phyloP scores from a whole-genome alignment of 805 yeast genomes.

The Candida sithepensis region DNA sequence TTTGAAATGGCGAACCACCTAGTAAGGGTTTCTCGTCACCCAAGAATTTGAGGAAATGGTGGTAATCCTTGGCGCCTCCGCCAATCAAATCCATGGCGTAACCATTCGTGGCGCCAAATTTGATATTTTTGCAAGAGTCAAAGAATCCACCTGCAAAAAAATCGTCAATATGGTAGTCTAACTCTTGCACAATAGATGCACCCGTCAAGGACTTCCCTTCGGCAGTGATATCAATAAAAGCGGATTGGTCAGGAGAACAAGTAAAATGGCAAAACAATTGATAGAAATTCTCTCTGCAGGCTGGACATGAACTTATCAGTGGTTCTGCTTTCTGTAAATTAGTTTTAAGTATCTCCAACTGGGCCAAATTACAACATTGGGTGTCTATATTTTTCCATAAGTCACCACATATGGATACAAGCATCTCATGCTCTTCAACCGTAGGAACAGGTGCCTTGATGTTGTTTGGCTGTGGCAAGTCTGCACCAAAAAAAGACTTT shows the following conservation, averaged over 20 bases:
- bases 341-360: slow-evolving; percentile 50
- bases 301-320: slow-evolving; percentile 86
- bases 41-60: slow-evolving; percentile 74
- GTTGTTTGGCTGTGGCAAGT: slow-evolving; percentile 72
- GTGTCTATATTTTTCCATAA: slow-evolving; percentile 48
- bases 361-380: slow-evolving; percentile 71
- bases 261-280: slow-evolving; percentile 85
- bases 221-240: slow-evolving; percentile 64
- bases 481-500: slow-evolving; percentile 70
- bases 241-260: slow-evolving; percentile 80
- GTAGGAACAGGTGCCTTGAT: slow-evolving; percentile 46
- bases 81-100: slow-evolving; percentile 96
- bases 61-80: slow-evolving; percentile 85
- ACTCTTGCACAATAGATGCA: slow-evolving; percentile 62
- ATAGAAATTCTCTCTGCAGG: slow-evolving; percentile 81
- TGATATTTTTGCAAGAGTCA: slow-evolving; percentile 84
- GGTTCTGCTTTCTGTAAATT: slow-evolving; percentile 75
- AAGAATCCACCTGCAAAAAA: slow-evolving; percentile 61
- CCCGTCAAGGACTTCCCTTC: slow-evolving; percentile 47
- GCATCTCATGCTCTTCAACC: slow-evolving; percentile 38
- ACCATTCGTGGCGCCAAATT: slow-evolving; percentile 93
- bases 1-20: slow-evolving; percentile 96
- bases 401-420: slow-evolving; percentile 68
- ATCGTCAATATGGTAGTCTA: slow-evolving; percentile 59
- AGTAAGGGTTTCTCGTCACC: slow-evolving; percentile 93